These are phyloP conservation scores for Solanum medicagineum DNA, from an alignment of 257 asterid species.

Conservation along the genomic window DNA sequence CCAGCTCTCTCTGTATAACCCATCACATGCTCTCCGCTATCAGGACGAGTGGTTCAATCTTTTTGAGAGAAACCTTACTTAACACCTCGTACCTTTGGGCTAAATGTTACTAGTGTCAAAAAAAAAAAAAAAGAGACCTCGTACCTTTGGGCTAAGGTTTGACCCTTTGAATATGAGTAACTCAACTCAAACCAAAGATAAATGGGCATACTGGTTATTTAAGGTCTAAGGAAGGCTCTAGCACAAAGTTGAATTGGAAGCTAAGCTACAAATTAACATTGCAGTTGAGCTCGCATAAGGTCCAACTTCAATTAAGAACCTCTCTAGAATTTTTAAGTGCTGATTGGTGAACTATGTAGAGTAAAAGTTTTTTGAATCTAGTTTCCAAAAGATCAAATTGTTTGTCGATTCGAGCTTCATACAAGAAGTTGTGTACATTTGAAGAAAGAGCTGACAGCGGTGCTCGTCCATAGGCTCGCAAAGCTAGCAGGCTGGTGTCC, in stretches of 20 bases:
- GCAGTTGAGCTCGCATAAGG: not conserved
- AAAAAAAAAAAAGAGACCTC: not conserved
- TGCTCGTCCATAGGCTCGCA: not conserved
- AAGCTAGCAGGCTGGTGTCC: not conserved
- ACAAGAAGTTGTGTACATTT: not conserved
- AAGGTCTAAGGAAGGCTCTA: not conserved
- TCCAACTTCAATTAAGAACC: not conserved
- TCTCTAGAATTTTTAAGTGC: not conserved
- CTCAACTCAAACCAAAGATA: not conserved
- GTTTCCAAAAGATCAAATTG: not conserved
- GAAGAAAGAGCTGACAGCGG: not conserved
- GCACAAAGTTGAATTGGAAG: not conserved
- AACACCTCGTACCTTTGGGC: not conserved
- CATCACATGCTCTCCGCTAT: not conserved
- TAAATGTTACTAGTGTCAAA: not conserved
- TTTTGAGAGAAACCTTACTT: not conserved
- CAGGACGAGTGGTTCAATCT: not conserved
- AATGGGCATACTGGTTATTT: not conserved
- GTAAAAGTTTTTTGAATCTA: not conserved
- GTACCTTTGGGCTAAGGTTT: not conserved
- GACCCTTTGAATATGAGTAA: not conserved
- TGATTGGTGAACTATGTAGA: not conserved
- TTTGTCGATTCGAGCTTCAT: not conserved
- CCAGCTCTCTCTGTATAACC: not conserved
- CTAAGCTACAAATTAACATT: not conserved